Percentiles rank a stretch among this genome's conserved stretches.
phyloP scores from a whole-genome alignment of 1,284 basidiomycete species.

The Malassezia sp. region DNA sequence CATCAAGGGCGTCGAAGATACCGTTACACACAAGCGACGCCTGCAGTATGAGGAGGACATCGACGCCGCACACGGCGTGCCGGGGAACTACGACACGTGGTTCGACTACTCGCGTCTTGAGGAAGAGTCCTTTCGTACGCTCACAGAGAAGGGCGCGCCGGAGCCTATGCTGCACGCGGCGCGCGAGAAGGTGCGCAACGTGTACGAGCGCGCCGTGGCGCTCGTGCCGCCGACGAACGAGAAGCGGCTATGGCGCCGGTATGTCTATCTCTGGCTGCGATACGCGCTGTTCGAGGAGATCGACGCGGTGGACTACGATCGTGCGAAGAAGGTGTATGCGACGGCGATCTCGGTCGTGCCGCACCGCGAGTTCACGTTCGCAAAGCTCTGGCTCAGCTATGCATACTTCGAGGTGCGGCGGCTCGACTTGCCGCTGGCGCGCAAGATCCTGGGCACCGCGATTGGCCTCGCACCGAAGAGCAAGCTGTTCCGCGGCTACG shows the following conservation, averaged over 20 bases:
- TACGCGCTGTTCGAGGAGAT: slow-evolving; percentile 97
- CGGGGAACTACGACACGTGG: slow-evolving; percentile 91
- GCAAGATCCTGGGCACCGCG: slow-evolving; percentile 76
- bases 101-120: slow-evolving; percentile 90
- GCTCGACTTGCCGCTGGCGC: slow-evolving; percentile 68
- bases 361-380: slow-evolving; percentile 92
- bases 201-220: slow-evolving; percentile 91
- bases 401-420: slow-evolving; percentile 83
- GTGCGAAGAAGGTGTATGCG: slow-evolving; percentile 81
- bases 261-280: slow-evolving; percentile 91
- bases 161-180: slow-evolving; percentile 18
- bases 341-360: slow-evolving; percentile 79
- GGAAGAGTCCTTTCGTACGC: slow-evolving; percentile 67
- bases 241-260: slow-evolving; percentile 67
- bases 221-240: slow-evolving; percentile 78
- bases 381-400: slow-evolving; percentile 65
- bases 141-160: slow-evolving; percentile 22
- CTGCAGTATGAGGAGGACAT: slow-evolving; percentile 67
- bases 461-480: slow-evolving; percentile 96
- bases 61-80: slow-evolving; percentile 47
- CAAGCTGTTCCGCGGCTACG: slow-evolving; percentile 46
- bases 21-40: slow-evolving; percentile 85
- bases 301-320: slow-evolving; percentile 75
- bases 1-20: slow-evolving; percentile 73
- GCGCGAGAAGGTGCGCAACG: slow-evolving; percentile 62